phyloP scores from a whole-genome alignment of 1,139 yeast species.

The Blastobotrys apis region DNA sequence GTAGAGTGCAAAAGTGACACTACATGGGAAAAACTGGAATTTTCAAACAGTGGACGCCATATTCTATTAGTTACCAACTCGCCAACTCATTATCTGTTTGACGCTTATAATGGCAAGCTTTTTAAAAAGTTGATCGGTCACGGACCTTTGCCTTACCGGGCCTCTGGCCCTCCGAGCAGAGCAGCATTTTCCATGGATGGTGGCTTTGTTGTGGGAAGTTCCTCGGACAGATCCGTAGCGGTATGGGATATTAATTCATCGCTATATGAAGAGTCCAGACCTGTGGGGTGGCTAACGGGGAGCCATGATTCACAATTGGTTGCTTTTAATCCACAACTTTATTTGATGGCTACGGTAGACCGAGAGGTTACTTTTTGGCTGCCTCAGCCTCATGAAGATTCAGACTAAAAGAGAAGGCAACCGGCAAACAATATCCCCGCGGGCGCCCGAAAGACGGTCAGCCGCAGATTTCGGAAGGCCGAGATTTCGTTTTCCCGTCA shows the following conservation, averaged over 20 bases:
- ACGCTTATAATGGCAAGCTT: conserved; percentile 64
- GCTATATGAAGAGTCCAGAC: conserved; percentile 25
- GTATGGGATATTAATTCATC: conserved; percentile 49
- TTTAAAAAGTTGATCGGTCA: conserved; percentile 51
- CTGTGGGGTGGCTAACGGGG: conserved; percentile 35
- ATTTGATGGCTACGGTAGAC: conserved; percentile 81
- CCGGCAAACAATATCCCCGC: too few species aligned
- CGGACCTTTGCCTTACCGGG: conserved; percentile 4
- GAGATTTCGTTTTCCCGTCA: too few species aligned
- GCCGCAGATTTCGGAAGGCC: too few species aligned
- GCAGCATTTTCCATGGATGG: conserved; percentile 64
- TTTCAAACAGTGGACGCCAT: conserved; percentile 75
- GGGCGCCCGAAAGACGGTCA: too few species aligned
- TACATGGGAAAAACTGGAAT: conserved; percentile 66
- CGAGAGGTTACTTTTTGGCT: conserved; percentile 43
- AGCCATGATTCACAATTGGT: conserved; percentile 37
- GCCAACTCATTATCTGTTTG: conserved; percentile 54
- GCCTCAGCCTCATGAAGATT: too few species aligned
- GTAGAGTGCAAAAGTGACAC: conserved; percentile 38
- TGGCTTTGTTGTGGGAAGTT: conserved; percentile 57
- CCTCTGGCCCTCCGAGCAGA: background rate
- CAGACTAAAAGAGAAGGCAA: too few species aligned
- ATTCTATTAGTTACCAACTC: conserved; percentile 62
- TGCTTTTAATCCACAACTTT: conserved; percentile 71
- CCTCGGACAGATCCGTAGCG: conserved; percentile 53